Percentiles rank a stretch among this genome's conserved stretches.
Conservation (phyloP, 495 filamentous ascomycete species). For the Tuber magnatum region DNA sequence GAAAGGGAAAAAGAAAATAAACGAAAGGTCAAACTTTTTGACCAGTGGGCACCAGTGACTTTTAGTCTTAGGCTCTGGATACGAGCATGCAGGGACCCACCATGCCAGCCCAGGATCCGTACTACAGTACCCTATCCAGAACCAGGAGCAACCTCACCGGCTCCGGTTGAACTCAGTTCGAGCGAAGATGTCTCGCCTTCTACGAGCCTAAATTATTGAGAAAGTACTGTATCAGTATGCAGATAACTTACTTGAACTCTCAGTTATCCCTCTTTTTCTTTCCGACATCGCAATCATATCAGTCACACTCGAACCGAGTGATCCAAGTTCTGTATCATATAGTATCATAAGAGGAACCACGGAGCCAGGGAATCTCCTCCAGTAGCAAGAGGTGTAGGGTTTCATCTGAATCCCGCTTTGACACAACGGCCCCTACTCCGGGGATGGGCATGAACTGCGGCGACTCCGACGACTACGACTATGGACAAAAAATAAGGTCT, state of each 20-base stretch:
- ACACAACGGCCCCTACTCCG: neutral
- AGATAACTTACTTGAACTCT: no score
- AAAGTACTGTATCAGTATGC: neutral
- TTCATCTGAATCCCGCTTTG: neutral
- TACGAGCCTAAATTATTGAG: neutral
- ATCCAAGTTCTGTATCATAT: neutral
- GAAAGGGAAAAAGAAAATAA: neutral
- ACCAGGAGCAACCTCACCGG: neutral
- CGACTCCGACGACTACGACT: neutral
- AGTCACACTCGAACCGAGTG: neutral
- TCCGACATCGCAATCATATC: neutral
- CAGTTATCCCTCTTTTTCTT: neutral
- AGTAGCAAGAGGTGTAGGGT: neutral
- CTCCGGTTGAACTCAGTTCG: neutral
- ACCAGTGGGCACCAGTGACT: neutral
- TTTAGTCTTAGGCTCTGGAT: neutral
- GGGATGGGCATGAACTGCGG: neutral
- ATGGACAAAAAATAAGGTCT: neutral
- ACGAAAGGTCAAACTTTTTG: neutral
- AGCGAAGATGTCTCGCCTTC: neutral
- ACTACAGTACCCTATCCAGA: neutral
- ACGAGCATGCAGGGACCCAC: neutral
- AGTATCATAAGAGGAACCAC: neutral
- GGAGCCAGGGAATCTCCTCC: neutral
- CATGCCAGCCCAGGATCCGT: neutral